Percentiles rank a stretch among this genome's conserved stretches.
Evolutionary conservation across 169 alveolate species (phyloP).

Genomic region (Hepatocystis sp.): DNA sequence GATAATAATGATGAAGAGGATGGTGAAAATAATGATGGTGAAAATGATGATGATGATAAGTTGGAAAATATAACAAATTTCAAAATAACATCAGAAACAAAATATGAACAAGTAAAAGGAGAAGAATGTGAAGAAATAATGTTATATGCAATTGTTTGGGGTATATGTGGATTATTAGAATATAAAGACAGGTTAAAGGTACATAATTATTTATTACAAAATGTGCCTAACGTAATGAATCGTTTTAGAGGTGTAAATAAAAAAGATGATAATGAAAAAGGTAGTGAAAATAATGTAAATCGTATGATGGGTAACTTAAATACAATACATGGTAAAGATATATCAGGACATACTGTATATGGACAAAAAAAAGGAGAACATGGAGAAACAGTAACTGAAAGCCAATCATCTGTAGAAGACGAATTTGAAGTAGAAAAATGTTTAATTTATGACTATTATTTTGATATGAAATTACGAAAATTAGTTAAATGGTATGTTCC

Average conservation of each 20-base stretch:
- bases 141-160: constrained; percentile 70
- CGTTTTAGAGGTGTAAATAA: not conserved
- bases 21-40: constrained; percentile 5
- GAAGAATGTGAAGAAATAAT: constrained; percentile 76
- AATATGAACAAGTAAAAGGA: constrained; percentile 40
- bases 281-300: not conserved
- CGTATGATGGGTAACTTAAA: not conserved
- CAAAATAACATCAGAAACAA: constrained; percentile 11
- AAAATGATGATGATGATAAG: constrained; percentile 30
- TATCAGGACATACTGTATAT: too few species aligned
- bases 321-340: not conserved
- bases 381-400: constrained; percentile 85
- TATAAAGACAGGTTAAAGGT: constrained; percentile 43
- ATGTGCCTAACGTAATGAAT: constrained; percentile 15
- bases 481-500: constrained; percentile 92
- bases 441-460: constrained; percentile 68
- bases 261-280: not conserved
- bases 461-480: constrained; percentile 78
- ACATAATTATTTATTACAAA: constrained; percentile 46
- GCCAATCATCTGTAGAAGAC: constrained; percentile 89
- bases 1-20: constrained; percentile 7
- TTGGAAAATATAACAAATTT: constrained; percentile 17
- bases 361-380: not conserved
- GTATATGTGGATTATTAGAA: constrained; percentile 69
- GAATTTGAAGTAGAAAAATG: constrained; percentile 81